phyloP scores from a whole-genome alignment of 2,329 filamentous ascomycete genomes.

The Aspergillus phoenicis region DNA sequence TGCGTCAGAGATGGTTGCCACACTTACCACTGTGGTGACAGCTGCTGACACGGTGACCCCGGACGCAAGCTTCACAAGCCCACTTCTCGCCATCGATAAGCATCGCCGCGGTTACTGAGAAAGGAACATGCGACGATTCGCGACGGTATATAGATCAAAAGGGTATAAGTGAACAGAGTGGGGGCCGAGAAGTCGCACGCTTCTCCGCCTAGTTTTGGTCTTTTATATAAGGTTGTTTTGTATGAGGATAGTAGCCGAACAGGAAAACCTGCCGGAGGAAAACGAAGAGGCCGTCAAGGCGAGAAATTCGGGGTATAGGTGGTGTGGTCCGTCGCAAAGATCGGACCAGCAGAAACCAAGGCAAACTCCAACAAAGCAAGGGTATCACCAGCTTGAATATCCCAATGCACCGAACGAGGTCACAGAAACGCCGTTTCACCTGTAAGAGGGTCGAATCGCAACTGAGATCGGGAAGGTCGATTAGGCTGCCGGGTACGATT shows the following conservation, averaged over 20 bases:
- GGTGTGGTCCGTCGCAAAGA: constrained; percentile 31
- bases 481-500: constrained; percentile 4
- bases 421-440: constrained; percentile 30
- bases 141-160: constrained; percentile 26
- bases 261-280: constrained; percentile 26
- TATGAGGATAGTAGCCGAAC: constrained; percentile 22
- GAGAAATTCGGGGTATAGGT: constrained; percentile 25
- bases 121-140: constrained; percentile 46
- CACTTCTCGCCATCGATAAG: constrained; percentile 95
- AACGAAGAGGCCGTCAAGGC: constrained; percentile 39
- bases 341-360: constrained; percentile 29
- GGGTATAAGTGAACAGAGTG: constrained; percentile 11
- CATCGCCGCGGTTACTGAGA: constrained; percentile 57
- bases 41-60: constrained; percentile 97
- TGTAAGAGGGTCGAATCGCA: constrained; percentile 23
- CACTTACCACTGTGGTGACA: constrained; percentile 91
- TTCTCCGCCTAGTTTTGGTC: constrained; percentile 15
- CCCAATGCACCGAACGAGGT: constrained; percentile 31
- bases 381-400: constrained; percentile 38
- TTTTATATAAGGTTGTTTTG: constrained; percentile 15
- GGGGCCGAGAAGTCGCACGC: constrained; percentile 15
- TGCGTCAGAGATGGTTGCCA: constrained; percentile 14
- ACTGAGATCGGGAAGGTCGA: constrained; percentile 20
- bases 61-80: constrained; percentile 96
- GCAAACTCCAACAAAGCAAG: constrained; percentile 35